Evolutionary conservation across 2,329 filamentous ascomycete genomes (phyloP), one percentile per base, ranked within the genome.

Genomic region (Pseudogymnoascus sp.): DNA sequence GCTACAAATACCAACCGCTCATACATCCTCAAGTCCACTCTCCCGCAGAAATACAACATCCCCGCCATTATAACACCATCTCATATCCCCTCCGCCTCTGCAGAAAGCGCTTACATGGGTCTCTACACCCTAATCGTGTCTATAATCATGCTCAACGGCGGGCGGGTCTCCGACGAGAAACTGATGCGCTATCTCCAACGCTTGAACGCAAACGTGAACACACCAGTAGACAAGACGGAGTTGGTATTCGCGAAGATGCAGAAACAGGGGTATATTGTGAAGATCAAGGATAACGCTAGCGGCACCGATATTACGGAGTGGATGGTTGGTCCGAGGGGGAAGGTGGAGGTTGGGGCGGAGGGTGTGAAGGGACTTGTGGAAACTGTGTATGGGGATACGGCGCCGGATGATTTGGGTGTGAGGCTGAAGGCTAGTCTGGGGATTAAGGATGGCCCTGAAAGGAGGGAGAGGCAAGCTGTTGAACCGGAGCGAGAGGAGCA

Each of bases 291-390:
- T 69, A 83, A 77, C 51, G 79, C 79, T 11, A 86, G 85, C 1
- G 90, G 89, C 26, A 90, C 96, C 39, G 87, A 93, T 67, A 81
- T 84, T 2, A 81, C 91, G 6, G 92, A 90, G 59, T 99, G 91
- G 82, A 84, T 89, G 63, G 84, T 97, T 12, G 95, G 95, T 0
- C 88, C 91, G 5, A 83, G 95, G 21, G 93, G 90, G 5, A 95
- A 89, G 75, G 81, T 93, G 6, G 95, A 97, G 75, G 84, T 97
- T 37, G 90, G 89, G 0, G 80, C 86, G n/a, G 82, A 86, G 60
- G 90, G 89, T 0, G 88, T 95, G 11, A 84, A 86, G 16, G 86
- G 85, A 0, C 76, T 97, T 67, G 85, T 92, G 3, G 76, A 84
- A 72, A 75, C 81, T 62, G 79, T 87, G 0, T 88, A 85, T 72